A percentile compares a stretch with the other conserved stretches of the same genome.
Conservation (phyloP, 768 basidiomycete genomes). For the Pleurotus citrinopileatus region DNA sequence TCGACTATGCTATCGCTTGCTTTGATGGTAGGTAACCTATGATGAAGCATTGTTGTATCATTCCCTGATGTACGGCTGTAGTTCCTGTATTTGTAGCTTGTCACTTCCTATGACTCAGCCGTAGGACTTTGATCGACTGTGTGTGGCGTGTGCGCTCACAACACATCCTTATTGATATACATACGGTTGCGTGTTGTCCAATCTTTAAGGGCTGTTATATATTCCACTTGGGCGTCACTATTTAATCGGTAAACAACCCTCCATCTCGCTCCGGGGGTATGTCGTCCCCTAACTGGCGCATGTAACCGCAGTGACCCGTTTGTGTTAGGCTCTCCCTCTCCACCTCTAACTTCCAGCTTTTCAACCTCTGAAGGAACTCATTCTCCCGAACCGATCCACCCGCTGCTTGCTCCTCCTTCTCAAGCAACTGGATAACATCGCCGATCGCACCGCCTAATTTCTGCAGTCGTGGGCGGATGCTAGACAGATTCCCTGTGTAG, state of each 20-base stretch:
- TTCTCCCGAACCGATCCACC: conserved; percentile 32
- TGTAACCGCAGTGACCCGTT: conserved; percentile 11
- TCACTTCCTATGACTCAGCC: too few species aligned
- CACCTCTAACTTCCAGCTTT: conserved; percentile 40
- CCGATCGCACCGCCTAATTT: conserved; percentile 42
- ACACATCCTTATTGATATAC: too few species aligned
- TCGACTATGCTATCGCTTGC: not conserved
- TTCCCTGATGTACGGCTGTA: too few species aligned
- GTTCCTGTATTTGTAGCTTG: too few species aligned
- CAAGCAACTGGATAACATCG: conserved; percentile 41
- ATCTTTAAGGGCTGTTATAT: too few species aligned
- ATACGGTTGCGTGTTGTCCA: too few species aligned
- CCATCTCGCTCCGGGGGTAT: conserved; percentile 16
- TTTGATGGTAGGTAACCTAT: too few species aligned
- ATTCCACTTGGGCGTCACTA: too few species aligned
- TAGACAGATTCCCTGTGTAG: conserved; percentile 44
- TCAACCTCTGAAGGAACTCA: conserved; percentile 35
- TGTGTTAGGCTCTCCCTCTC: conserved; percentile 25
- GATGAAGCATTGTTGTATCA: too few species aligned
- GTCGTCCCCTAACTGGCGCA: not conserved
- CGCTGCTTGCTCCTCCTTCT: conserved; percentile 36
- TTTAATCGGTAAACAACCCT: conserved; percentile 25
- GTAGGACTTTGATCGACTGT: too few species aligned
- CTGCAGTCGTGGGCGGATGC: conserved; percentile 38
- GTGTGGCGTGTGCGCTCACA: too few species aligned